Percentiles rank a stretch among this genome's conserved stretches.
These are phyloP conservation scores for Turnera subulata DNA, from an alignment of 345 rosid genomes.

Conservation along the genomic window DNA sequence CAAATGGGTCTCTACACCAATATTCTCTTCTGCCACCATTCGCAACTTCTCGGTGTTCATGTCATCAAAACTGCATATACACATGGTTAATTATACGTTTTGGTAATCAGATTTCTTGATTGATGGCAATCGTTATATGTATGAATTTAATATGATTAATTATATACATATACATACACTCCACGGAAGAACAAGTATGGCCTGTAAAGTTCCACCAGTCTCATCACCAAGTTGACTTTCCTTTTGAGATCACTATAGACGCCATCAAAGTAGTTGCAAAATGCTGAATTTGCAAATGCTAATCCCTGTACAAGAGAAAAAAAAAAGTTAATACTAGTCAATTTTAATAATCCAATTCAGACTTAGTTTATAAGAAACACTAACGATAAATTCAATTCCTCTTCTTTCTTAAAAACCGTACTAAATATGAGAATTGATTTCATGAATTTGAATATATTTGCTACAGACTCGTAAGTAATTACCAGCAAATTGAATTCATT, in stretches of 20 bases:
- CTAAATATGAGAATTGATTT: too few species aligned
- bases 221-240: slow-evolving; percentile 56
- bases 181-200: slow-evolving; percentile 78
- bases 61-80: slow-evolving; percentile 54
- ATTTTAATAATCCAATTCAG: too few species aligned
- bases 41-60: slow-evolving; percentile 46
- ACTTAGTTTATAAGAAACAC: too few species aligned
- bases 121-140: neutral
- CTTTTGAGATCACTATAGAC: slow-evolving; percentile 37
- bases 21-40: slow-evolving; percentile 26
- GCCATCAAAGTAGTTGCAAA: slow-evolving; percentile 39
- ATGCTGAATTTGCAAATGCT: slow-evolving; percentile 43
- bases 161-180: slow-evolving; percentile 45
- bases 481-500: neutral
- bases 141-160: too few species aligned
- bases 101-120: too few species aligned
- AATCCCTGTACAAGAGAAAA: slow-evolving; percentile 28
- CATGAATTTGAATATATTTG: too few species aligned
- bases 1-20: slow-evolving; percentile 20
- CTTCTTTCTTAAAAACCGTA: too few species aligned
- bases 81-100: neutral
- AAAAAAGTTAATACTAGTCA: neutral
- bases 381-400: too few species aligned
- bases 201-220: slow-evolving; percentile 62
- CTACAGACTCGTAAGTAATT: too few species aligned